Base-by-base conservation (phyloP, 108 stramenopile species). In the Epithemia pelagica region DNA sequence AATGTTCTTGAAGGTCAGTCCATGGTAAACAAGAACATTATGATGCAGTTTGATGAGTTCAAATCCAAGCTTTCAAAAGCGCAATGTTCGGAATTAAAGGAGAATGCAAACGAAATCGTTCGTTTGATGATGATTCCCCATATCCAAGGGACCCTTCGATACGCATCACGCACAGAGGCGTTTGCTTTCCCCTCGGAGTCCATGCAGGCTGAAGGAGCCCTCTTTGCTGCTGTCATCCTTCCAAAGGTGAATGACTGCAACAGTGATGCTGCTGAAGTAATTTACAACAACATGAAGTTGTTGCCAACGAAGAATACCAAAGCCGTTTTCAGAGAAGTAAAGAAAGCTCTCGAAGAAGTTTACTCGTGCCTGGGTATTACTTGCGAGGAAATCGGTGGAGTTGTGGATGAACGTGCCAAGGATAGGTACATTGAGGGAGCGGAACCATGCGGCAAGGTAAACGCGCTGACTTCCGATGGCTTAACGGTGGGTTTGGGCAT, bases 191-290 rank as follows among this genome's bases (percentile, higher is more conserved):
- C 65, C 21, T 29, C 62, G 0, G 82, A 83, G 63, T 80, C 81
- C 63, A 71, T 65, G 32, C 64, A 67, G 23, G 82, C 82, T 18
- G 80, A 83, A 58, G 82, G 80, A 28, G 85, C 82, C 27, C 61
- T 65, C 23, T 83, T 86, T 61, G 82, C 80, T 27, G 85, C 85
- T n/a, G 77, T 74, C 26, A 74, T 83, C 30, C 64, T 81, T 58
- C 85, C 85, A 21, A 65, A 77, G 21, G 53, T 86, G 20, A 61
- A 73, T 62, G 78, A 76, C 15, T 78, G 69, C 28, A 74, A 62
- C 28, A 62, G 37, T 1, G 63, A 51, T 0, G 85, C 71, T 58
- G 82, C 85, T 18, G 28, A 58, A 24, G 81, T 65, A 8, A 82
- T 87, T 33, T 80, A 82, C 64, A 46, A 77, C 63, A 81, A 79